These are phyloP conservation scores for Pseudonectria buxi DNA, from an alignment of 2,329 filamentous ascomycete species.

Conservation along the genomic window DNA sequence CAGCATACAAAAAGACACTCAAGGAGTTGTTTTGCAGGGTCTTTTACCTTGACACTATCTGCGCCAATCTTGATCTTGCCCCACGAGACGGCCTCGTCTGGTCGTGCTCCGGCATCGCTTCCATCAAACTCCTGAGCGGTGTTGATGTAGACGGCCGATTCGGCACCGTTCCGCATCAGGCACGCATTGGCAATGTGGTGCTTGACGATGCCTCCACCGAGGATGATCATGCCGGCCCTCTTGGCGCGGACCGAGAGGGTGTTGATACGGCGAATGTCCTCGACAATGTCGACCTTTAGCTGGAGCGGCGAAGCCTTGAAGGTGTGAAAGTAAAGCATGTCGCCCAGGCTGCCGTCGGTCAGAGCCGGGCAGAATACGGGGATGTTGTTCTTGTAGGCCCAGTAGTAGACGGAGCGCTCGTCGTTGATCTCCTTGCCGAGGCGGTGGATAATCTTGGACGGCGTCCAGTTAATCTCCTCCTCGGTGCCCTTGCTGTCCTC, in stretches of 20 bases:
- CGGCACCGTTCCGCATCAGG: slow-evolving; percentile 94
- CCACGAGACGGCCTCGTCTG: slow-evolving; percentile 97
- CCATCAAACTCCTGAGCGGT: slow-evolving; percentile 97
- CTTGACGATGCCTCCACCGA: slow-evolving; percentile 93
- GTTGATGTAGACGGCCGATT: slow-evolving; percentile 96
- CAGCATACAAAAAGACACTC: slow-evolving; percentile 1
- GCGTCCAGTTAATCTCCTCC: slow-evolving; percentile 80
- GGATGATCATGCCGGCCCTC: slow-evolving; percentile 86
- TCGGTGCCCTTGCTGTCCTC: slow-evolving; percentile 67
- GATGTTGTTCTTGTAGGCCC: slow-evolving; percentile 95
- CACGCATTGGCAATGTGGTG: slow-evolving; percentile 98
- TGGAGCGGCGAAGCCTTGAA: slow-evolving; percentile 80
- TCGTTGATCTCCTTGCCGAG: slow-evolving; percentile 93
- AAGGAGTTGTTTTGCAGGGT: no score
- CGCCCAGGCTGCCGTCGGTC: slow-evolving; percentile 89
- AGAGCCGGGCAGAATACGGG: slow-evolving; percentile 95
- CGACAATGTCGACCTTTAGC: slow-evolving; percentile 82
- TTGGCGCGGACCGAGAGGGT: slow-evolving; percentile 83
- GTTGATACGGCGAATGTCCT: slow-evolving; percentile 90
- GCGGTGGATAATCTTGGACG: slow-evolving; percentile 82
- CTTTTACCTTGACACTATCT: slow-evolving; percentile 74
- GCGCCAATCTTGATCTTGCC: slow-evolving; percentile 92
- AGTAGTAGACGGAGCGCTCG: slow-evolving; percentile 88
- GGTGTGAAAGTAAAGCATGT: slow-evolving; percentile 98
- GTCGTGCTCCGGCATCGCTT: slow-evolving; percentile 88